Base-by-base conservation (phyloP, 148 eudicot species). In the Oxyria digyna region DNA sequence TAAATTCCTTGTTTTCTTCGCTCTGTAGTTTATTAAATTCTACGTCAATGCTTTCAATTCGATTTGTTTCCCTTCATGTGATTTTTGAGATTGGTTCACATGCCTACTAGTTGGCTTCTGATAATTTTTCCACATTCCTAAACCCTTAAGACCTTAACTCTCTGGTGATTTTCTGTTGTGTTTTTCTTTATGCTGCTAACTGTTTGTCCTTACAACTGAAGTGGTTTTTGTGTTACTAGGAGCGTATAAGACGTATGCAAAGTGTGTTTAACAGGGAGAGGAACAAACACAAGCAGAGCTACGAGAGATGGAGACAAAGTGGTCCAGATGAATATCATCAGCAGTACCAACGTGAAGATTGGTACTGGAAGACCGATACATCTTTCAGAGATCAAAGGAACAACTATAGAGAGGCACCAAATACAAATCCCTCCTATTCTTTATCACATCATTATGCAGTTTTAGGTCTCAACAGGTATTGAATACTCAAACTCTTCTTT, bases 231-330 rank as follows among this genome's bases (percentile, higher is more conserved):
- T 59, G 66, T 27, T 74, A 50, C 41, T 69, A 95, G 99, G 99
- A 95, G 78, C 96, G 99, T 35, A 95, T 95, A 71, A 82, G 89
- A 69, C 97, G 96, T 50, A 95, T 95, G 99, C 99, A 91, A 70
- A 88, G 89, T 82, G 97, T 88, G 59, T 95, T 95, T 70, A 91
- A 95, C 67, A 87, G 99, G 77, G 96, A 88, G 76, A 87, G 89
- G 84, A 87, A 81, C 69, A 95, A 95, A 75, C 72, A 75, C 75
- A 87, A 78, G 73, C 85, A 81, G 78, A 72, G 83, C 65, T 88
- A 88, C 42, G 96, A 91, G 83, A 88, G 87, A 76, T 95, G 99
- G 99, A 80, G 76, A 76, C 91, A 88, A 79, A 73, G 83, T 83
- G 95, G 81, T 73, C 73, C 79, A 20, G 82, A 85, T 76, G 64